A percentile compares a stretch with the other conserved stretches of the same genome.
These are phyloP conservation scores for Asterella californica DNA, from an alignment of 225 moss, liverwort and hornwort species.

Conservation along the genomic window DNA sequence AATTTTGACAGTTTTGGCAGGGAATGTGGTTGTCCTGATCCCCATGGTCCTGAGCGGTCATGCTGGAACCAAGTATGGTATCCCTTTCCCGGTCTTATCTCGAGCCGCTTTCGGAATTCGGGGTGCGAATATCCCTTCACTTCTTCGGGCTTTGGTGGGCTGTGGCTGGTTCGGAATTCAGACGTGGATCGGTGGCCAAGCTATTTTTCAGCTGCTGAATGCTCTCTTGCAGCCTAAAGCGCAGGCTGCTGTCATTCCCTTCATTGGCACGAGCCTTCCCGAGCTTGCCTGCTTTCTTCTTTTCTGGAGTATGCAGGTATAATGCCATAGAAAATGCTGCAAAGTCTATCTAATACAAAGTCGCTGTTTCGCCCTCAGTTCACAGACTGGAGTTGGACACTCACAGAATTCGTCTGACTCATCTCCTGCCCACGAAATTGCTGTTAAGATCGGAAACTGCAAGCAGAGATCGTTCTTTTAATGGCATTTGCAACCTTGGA, in stretches of 20 bases:
- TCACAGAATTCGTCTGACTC: no score
- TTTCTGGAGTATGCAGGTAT: slow-evolving; percentile 83
- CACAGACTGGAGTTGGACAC: no score
- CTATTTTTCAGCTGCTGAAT: slow-evolving; percentile 66
- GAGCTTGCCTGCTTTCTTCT: slow-evolving; percentile 73
- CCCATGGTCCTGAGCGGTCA: slow-evolving; percentile 86
- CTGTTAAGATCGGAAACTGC: no score
- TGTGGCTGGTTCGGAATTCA: slow-evolving; percentile 98
- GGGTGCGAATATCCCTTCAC: slow-evolving; percentile 77
- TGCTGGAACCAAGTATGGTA: slow-evolving; percentile 77
- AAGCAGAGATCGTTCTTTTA: background rate
- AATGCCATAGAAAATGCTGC: background rate
- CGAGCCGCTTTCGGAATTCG: slow-evolving; percentile 84
- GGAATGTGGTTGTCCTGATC: slow-evolving; percentile 72
- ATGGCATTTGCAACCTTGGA: background rate
- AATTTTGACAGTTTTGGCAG: slow-evolving; percentile 65
- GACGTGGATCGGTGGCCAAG: slow-evolving; percentile 95
- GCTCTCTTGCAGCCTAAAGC: slow-evolving; percentile 42
- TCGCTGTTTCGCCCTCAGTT: background rate
- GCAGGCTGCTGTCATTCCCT: slow-evolving; percentile 42
- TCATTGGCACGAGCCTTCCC: slow-evolving; percentile 65
- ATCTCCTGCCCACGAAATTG: no score
- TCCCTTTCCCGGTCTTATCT: slow-evolving; percentile 84
- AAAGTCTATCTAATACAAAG: background rate
- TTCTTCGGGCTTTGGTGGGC: slow-evolving; percentile 76